These are phyloP conservation scores for Ascochyta fabae DNA, from an alignment of 2,329 filamentous ascomycete species.

Conservation along the genomic window DNA sequence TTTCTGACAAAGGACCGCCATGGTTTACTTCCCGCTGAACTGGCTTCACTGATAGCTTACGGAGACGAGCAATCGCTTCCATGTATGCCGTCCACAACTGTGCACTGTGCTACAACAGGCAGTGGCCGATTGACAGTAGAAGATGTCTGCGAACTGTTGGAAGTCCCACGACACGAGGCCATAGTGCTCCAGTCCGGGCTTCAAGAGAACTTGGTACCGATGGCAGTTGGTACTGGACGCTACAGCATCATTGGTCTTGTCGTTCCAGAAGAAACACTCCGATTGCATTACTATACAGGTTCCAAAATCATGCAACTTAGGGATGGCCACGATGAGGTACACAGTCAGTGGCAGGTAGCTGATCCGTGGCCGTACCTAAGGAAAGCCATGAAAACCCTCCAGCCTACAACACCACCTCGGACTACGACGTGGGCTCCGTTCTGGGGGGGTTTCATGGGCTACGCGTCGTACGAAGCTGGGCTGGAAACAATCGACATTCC, in stretches of 20 bases:
- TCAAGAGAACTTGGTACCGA: conserved; percentile 48
- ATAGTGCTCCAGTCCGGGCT: conserved; percentile 57
- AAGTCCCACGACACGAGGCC: conserved; percentile 44
- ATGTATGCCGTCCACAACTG: conserved; percentile 34
- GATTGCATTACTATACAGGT: conserved; percentile 45
- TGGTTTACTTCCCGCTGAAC: conserved; percentile 26
- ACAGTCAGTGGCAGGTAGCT: conserved; percentile 33
- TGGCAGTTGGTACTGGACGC: conserved; percentile 61
- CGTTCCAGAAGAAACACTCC: conserved; percentile 58
- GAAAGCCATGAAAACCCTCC: conserved; percentile 46
- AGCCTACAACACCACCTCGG: conserved; percentile 34
- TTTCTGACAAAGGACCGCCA: conserved; percentile 14
- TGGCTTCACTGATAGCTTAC: conserved; percentile 37
- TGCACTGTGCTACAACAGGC: conserved; percentile 44
- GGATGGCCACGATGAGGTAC: conserved; percentile 36
- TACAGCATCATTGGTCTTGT: conserved; percentile 78
- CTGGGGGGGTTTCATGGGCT: conserved; percentile 84
- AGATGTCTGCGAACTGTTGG: conserved; percentile 46
- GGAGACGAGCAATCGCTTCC: conserved; percentile 34
- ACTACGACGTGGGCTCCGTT: conserved; percentile 62
- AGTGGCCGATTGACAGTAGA: conserved; percentile 46
- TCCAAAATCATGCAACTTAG: conserved; percentile 37
- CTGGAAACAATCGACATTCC: conserved; percentile 65
- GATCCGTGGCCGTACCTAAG: conserved; percentile 52
- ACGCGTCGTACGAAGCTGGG: conserved; percentile 83